Evolutionary conservation across 495 filamentous ascomycete genomes (phyloP), one percentile per base, ranked within the genome.

Genomic region (Tuber indicum): DNA sequence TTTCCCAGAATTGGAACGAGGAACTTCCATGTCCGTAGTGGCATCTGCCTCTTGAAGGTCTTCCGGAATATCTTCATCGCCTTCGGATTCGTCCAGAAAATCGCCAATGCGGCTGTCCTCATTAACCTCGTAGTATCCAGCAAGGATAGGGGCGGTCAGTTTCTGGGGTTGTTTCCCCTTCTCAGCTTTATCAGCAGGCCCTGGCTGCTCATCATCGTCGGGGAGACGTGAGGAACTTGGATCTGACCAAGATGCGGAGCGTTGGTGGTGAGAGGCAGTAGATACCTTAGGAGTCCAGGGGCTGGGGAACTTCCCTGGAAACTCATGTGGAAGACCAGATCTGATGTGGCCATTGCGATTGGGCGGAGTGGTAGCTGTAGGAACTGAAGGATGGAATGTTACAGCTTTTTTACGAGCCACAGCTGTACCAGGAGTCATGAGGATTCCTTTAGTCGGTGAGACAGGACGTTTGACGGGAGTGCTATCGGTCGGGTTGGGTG

Each of bases 381-480:
- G 80, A 76, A 84, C 81, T 21, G 82, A 76, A n/a, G 77, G 74
- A 74, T 84, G 86, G 84, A 98, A 99, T 0, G 95, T 94, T 32
- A 99, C 96, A 8, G 93, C 82, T 46, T 84, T 96, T 83, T 98
- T 98, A 66, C 92, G 90, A 73, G 91, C 89, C 74, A 91, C 88
- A 17, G 88, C 92, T 3, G 93, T 94, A 0, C 96, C 94, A 2
- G 96, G 96, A 0, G 96, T 98, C 75, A 97, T 85, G 10, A 99
- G 89, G 72, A 99, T 99, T 74, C 91, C 90, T 82, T 92, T 92
- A 5, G 90, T 88, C 1, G 91, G 91, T n/a, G 91, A 92, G 19
- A 85, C 83, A 71, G 87, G 76, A 8, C 84, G 80, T 17, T 36
- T 66, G 69, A 45, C 41, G 85, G 87, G 70, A 82, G 80, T 72